A percentile compares a stretch with the other conserved stretches of the same genome.
Conservation (phyloP, 1,284 basidiomycete species). For the Puccinia horiana region DNA sequence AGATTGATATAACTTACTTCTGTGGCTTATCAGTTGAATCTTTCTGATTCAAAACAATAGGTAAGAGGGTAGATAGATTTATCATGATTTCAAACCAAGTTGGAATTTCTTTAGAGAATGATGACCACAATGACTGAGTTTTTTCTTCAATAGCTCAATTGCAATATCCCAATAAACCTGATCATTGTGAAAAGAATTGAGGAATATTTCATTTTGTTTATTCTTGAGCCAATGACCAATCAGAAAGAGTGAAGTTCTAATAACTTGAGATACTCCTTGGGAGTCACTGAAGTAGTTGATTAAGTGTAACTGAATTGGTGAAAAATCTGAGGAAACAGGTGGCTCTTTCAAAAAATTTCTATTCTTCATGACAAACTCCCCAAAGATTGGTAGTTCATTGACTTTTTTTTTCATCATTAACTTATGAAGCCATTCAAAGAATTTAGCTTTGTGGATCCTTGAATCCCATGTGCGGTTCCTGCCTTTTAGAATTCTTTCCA, state of each 20-base stretch:
- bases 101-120: neutral
- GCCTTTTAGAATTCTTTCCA: neutral
- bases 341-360: neutral
- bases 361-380: neutral
- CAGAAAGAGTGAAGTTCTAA: neutral
- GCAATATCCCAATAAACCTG: neutral
- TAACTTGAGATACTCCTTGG: neutral
- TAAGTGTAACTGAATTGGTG: neutral
- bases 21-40: too few species aligned
- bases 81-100: too few species aligned
- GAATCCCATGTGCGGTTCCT: neutral
- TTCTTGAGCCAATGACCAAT: neutral
- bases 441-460: neutral
- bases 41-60: too few species aligned
- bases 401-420: neutral
- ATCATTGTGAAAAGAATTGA: neutral
- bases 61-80: too few species aligned
- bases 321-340: neutral
- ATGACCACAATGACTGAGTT: neutral
- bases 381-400: neutral
- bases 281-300: neutral
- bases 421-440: neutral
- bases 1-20: too few species aligned
- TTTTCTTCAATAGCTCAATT: neutral
- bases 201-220: neutral